Percentiles rank a stretch among this genome's conserved stretches.
phyloP scores from a whole-genome alignment of 2,329 filamentous ascomycete genomes.

The Penicillium frequentans region DNA sequence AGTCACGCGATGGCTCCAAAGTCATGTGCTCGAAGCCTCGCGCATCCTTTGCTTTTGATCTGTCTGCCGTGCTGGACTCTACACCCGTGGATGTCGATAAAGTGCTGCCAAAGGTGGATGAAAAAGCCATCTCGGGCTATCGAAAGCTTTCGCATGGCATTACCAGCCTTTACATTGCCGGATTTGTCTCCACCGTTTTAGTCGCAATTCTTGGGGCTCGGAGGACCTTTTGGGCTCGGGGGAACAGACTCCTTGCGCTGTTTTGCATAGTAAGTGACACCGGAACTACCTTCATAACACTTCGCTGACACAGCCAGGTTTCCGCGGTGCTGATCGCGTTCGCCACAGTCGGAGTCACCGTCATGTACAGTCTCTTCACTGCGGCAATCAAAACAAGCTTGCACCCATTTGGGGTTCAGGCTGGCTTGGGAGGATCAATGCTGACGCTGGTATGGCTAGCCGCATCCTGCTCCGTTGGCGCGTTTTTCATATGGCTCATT shows the following conservation, averaged over 20 bases:
- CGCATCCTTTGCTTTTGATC: constrained; percentile 7
- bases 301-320: no score
- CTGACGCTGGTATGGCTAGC: no score
- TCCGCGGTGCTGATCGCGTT: no score
- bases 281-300: no score
- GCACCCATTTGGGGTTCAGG: no score
- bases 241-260: no score
- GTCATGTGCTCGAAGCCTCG: constrained; percentile 3
- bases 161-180: constrained; percentile 5
- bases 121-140: constrained; percentile 3
- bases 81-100: background rate
- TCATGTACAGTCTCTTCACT: no score
- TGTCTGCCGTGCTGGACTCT: constrained; percentile 1
- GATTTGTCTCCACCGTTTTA: constrained; percentile 2
- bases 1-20: background rate
- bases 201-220: background rate
- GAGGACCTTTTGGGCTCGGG: background rate
- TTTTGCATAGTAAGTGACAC: constrained; percentile 1
- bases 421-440: no score
- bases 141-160: constrained; percentile 1
- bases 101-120: background rate
- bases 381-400: no score
- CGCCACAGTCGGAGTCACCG: no score
- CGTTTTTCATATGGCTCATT: no score
- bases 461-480: no score